phyloP scores from a whole-genome alignment of 257 asterid species.

The Nicotiana attenuata region DNA sequence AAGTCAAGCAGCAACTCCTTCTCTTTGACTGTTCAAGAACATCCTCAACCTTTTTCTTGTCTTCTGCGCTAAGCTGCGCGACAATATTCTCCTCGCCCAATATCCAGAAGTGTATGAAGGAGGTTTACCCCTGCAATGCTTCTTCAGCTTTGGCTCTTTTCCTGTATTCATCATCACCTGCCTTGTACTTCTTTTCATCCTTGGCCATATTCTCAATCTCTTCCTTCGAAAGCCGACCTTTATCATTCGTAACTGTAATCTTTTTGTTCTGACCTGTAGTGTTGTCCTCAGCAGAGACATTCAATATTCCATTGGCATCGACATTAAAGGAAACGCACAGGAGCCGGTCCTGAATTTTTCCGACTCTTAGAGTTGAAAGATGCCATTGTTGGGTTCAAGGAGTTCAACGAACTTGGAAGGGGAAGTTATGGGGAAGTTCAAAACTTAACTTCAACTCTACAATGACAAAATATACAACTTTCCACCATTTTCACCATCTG shows the following conservation, averaged over 20 bases:
- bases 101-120: no score
- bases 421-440: no score
- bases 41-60: conserved; percentile 3
- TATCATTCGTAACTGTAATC: not conserved
- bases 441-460: no score
- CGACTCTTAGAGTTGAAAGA: no score
- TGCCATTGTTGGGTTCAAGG: no score
- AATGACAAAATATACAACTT: no score
- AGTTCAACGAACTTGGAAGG: no score
- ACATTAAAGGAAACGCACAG: not conserved
- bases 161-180: conserved; percentile 1
- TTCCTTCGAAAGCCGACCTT: conserved; percentile 9
- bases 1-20: no score
- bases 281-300: conserved; percentile 2
- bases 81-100: not conserved
- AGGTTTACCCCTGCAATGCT: not conserved
- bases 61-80: not conserved
- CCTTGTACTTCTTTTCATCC: conserved; percentile 10
- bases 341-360: no score
- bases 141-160: not conserved
- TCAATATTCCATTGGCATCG: conserved; percentile 4
- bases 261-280: conserved; percentile 7
- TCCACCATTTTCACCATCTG: no score
- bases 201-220: conserved; percentile 5
- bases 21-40: not conserved